Evolutionary conservation across 2,329 filamentous ascomycete genomes (phyloP), one percentile per base, ranked within the genome.

Genomic region (Rugonectria rugulosa): DNA sequence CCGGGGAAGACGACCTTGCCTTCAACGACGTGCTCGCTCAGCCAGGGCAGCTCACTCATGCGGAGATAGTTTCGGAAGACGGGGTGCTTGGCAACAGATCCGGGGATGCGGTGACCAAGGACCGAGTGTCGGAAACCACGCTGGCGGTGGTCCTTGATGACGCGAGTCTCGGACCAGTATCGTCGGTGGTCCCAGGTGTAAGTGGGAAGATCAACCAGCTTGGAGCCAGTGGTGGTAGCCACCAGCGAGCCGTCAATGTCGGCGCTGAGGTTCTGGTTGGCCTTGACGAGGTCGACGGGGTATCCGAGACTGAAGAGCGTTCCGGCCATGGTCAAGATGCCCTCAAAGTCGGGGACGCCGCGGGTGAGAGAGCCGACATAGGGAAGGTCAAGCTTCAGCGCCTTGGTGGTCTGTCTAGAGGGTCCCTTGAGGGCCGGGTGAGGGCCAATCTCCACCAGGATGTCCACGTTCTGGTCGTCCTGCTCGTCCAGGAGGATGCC

Each of bases 21-120:
- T 15, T 68, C 59, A 6, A 75, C 62, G 4, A 59, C 57, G 47
- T 77, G 75, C 29, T 73, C 71, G 2, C 53, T 53, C 6, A 77
- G 47, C 75, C 74, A 77, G 1, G 70, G 67, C 1, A 71, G 53
- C 41, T 73, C 67, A 11, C 66, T 66, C 3, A 70, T 50, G 1
- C 53, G 53, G 3, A 77, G 59, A 7, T 70, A 60, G 50, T 75
- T 74, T 6, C 73, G 61, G 71, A 72, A 77, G 2, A 53, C 34
- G 1, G 68, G 68, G 24, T 69, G 56, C 38, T 64, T 52, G 52
- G 64, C 64, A 56, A 70, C 48, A 14, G 56, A 56, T 6, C 57
- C 60, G 15, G 57, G 43, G 2, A 64, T 43, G 8, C 40, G 56
- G 29, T 54, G 53, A 8, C 65, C 67, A 14, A 76, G 62, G 9